Evolutionary conservation across 2,329 filamentous ascomycete genomes (phyloP), one percentile per base, ranked within the genome.

Genomic region (Ascochyta lentis): DNA sequence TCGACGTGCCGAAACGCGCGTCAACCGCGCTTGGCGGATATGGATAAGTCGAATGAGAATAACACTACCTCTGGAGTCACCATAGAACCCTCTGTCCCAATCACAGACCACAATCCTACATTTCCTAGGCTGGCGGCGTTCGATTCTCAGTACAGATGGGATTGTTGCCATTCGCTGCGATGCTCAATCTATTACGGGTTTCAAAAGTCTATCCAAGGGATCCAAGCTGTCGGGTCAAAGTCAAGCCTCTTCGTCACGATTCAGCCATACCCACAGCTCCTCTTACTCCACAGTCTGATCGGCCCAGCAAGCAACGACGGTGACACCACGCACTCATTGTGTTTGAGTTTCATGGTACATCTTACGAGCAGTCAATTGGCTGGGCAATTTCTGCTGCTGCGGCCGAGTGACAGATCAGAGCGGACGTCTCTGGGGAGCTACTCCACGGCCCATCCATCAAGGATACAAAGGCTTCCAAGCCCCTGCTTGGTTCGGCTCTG

Each of bases 161-260:
- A 13, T 16, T 13, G 5, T 38, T 24, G 26, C 19, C 19, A 39
- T 44, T 51, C 40, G 48, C 40, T 44, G 19, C 31, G 7, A n/a
- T 12, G 26, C 12, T 44, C 24, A 33, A 24, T 33, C 24, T 19
- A 35, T 37, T 16, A 31, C 40, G 15, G 35, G n/a, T 24, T 31
- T 12, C 23, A 27, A 41, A 29, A 49, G 40, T n/a, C 40, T 49
- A 47, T 55, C 23, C 37, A 39, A 13, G 10, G 42, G 38, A 26
- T 34, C 53, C 53, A 48, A 40, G 42, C 53, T 51, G 42, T 51
- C 53, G 53, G 53, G 43, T 47, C 43, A 15, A 16, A n/a, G 5
- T 39, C 47, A 56, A 56, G 47, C 53, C 53, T 43, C 53, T 40
- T 46, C 43, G 47, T 47, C 53, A 51, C 27, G 53, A 23, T 24